Evolutionary conservation across 345 rosid species (phyloP).

Genomic region (Pistacia atlantica): DNA sequence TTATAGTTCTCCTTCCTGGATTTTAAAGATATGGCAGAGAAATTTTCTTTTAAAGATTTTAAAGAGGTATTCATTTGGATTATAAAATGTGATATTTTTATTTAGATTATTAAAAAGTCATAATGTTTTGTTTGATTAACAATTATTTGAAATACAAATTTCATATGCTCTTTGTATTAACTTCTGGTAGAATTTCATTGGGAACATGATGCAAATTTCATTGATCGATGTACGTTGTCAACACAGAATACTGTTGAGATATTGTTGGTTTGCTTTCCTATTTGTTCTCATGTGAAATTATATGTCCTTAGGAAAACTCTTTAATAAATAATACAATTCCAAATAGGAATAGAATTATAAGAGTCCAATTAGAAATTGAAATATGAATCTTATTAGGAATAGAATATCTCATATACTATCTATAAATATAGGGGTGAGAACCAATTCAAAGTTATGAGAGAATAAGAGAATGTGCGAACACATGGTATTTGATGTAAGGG

Average conservation of each 20-base stretch:
- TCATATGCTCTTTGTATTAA: neutral
- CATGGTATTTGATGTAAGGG: too few species aligned
- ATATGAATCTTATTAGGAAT: too few species aligned
- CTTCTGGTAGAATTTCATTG: neutral
- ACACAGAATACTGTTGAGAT: neutral
- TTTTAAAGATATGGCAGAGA: slow-evolving; percentile 55
- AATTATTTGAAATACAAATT: neutral
- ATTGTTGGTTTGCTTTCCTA: too few species aligned
- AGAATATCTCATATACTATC: too few species aligned
- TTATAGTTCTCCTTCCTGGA: slow-evolving; percentile 23
- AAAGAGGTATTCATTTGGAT: slow-evolving; percentile 51
- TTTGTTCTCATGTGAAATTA: too few species aligned
- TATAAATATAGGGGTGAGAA: too few species aligned
- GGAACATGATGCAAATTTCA: neutral
- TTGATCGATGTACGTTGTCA: slow-evolving; percentile 5
- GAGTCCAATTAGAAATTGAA: too few species aligned
- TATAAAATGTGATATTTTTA: neutral
- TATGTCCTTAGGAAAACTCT: too few species aligned
- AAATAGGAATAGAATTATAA: too few species aligned
- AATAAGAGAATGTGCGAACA: too few species aligned
- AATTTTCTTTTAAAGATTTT: slow-evolving; percentile 66
- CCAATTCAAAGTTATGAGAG: too few species aligned
- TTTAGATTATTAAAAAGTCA: neutral
- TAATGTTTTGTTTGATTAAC: neutral
- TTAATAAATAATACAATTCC: too few species aligned